A percentile compares a stretch with the other conserved stretches of the same genome.
phyloP scores from a whole-genome alignment of 1,284 basidiomycete genomes.

The Megacollybia platyphylla region DNA sequence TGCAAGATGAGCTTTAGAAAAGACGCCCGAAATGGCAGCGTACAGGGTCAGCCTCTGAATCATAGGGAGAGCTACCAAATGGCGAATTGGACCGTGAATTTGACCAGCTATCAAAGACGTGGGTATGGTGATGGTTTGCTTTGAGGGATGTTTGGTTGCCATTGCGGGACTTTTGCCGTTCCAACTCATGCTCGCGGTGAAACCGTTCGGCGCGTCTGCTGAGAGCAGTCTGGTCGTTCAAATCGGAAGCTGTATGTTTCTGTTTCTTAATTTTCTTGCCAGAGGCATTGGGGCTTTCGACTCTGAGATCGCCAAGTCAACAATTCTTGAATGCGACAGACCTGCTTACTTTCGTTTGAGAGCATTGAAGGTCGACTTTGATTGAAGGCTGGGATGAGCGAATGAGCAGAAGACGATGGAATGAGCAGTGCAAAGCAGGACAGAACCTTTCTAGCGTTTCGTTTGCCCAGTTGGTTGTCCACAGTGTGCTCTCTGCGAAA shows the following conservation, averaged over 20 bases:
- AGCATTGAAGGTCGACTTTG: slow-evolving; percentile 39
- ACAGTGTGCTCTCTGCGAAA: slow-evolving; percentile 67
- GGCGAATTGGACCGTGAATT: slow-evolving; percentile 34
- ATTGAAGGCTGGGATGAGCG: slow-evolving; percentile 37
- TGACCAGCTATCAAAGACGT: slow-evolving; percentile 30
- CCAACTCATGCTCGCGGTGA: slow-evolving; percentile 70
- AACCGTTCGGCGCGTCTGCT: slow-evolving; percentile 66
- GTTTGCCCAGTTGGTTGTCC: slow-evolving; percentile 81
- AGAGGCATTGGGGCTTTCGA: slow-evolving; percentile 16
- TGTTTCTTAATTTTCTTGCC: slow-evolving; percentile 53
- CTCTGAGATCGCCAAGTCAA: slow-evolving; percentile 2
- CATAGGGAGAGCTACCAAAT: slow-evolving; percentile 32
- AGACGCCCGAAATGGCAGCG: slow-evolving; percentile 15
- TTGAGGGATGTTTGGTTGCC: slow-evolving; percentile 25
- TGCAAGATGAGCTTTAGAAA: slow-evolving; percentile 16
- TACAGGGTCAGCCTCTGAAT: slow-evolving; percentile 61
- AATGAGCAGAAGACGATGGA: slow-evolving; percentile 2
- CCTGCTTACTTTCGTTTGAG: slow-evolving; percentile 63
- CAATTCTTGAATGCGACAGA: background rate
- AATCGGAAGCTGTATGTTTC: slow-evolving; percentile 25
- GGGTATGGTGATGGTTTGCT: slow-evolving; percentile 34
- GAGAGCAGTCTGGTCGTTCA: slow-evolving; percentile 54
- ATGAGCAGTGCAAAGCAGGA: slow-evolving; percentile 1
- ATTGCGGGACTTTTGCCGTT: slow-evolving; percentile 45
- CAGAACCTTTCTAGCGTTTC: slow-evolving; percentile 70